phyloP scores from a whole-genome alignment of 768 basidiomycete genomes.

The Pisolithus orientalis region DNA sequence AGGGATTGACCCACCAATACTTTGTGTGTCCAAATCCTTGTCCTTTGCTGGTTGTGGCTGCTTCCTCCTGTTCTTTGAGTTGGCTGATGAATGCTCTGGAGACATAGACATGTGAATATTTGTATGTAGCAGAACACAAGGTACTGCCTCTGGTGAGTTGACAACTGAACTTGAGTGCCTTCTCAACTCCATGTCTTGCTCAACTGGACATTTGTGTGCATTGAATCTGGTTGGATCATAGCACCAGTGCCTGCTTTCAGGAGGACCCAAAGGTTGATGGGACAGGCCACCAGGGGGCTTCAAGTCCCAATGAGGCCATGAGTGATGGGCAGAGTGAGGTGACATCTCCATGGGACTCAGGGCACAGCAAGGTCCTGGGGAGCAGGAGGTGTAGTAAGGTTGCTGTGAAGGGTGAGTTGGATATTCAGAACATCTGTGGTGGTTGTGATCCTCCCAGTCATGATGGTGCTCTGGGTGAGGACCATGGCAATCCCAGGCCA shows the following conservation, averaged over 20 bases:
- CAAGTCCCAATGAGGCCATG: constrained; percentile 51
- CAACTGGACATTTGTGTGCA: constrained; percentile 33
- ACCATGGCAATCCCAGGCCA: too few relatives aligned
- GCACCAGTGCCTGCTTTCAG: too few relatives aligned
- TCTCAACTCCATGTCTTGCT: constrained; percentile 30
- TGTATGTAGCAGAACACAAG: constrained; percentile 24
- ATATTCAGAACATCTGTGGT: constrained; percentile 36
- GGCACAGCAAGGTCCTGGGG: constrained; percentile 26
- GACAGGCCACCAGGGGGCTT: too few relatives aligned
- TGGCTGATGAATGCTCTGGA: too few relatives aligned
- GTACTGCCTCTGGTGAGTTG: constrained; percentile 4
- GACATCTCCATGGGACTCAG: constrained; percentile 40
- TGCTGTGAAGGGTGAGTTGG: constrained; percentile 24
- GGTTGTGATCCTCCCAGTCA: constrained; percentile 41
- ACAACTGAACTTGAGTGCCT: constrained; percentile 34
- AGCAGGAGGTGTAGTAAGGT: constrained; percentile 28
- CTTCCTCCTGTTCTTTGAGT: too few relatives aligned
- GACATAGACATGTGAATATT: not conserved
- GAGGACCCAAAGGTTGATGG: too few relatives aligned
- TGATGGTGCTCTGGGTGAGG: constrained; percentile 3
- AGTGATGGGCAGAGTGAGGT: constrained; percentile 42
- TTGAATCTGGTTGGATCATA: constrained; percentile 15
- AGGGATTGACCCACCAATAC: too few relatives aligned
- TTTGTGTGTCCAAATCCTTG: too few relatives aligned
- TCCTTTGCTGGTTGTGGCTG: too few relatives aligned